Base-by-base conservation (phyloP, 495 filamentous ascomycete species). In the Neurospora tetraspora region DNA sequence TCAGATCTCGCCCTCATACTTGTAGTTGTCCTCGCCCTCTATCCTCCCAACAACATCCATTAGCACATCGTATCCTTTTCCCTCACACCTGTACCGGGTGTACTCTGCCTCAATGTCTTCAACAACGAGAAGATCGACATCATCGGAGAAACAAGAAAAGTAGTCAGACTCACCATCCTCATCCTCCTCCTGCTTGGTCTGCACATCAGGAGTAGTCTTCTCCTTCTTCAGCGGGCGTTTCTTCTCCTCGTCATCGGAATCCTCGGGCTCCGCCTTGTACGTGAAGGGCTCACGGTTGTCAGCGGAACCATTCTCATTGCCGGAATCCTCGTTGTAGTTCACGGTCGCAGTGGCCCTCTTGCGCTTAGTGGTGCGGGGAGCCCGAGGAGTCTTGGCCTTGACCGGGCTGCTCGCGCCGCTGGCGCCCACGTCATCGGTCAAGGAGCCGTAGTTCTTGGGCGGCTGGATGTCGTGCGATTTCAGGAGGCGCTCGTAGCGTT, bases 401-500 rank as follows among this genome's bases (percentile, higher is more conserved):
- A 27, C 53, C 53, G 53, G 53, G 27, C 53, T 65, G 27, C 53
- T 65, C 27, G 31, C 2, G 31, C 27, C 27, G 53, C 53, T 65
- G 53, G 14, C 11, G 14, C 2, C 2, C 53, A 3, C 27, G 7
- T 65, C 53, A 36, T 65, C 53, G 27, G 23, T 18, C 53, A 69
- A 39, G 31, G 68, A 73, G 36, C 42, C n/a, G 71, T 34, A 65
- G 53, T 65, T 65, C 53, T 36, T 65, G 53, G 53, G 53, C 6
- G 53, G 53, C 53, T 76, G 70, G 71, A 89, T 88, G 42, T 82
- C 82, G 74, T 90, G 84, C 2, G 85, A 81, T 76, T 89, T 89
- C 78, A 90, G 82, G 53, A 92, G 84, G 3, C 90, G 85, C 80
- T 89, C 88, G 73, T 89, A 92, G 69, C 90, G 84, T 77, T 91